A percentile compares a stretch with the other conserved stretches of the same genome.
Evolutionary conservation across 2,329 filamentous ascomycete genomes (phyloP).

Genomic region (Aspergillus uvarum): DNA sequence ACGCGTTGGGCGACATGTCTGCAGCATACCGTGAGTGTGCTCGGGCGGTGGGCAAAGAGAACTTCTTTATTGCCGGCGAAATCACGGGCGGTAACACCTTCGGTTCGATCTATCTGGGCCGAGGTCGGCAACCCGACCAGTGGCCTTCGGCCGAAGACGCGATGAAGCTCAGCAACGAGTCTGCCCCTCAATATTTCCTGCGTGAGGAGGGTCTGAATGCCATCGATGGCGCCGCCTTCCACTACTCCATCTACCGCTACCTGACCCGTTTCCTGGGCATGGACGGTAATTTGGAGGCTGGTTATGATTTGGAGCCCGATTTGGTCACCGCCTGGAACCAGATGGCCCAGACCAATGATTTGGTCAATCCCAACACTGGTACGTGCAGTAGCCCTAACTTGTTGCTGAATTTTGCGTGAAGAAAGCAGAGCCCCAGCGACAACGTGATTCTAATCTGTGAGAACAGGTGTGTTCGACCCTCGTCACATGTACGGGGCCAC

Average conservation of each 20-base stretch:
- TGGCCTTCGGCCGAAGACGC: conserved; percentile 47
- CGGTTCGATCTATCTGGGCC: conserved; percentile 60
- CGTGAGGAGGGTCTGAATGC: conserved; percentile 53
- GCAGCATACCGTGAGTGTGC: conserved; percentile 59
- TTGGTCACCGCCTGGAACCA: conserved; percentile 56
- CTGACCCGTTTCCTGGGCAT: conserved; percentile 60
- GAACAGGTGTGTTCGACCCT: conserved; percentile 53
- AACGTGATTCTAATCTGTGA: too few relatives aligned
- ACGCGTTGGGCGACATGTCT: conserved; percentile 59
- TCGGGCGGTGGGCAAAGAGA: conserved; percentile 54
- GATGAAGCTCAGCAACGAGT: conserved; percentile 47
- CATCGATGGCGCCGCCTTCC: conserved; percentile 60
- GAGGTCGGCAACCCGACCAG: conserved; percentile 58
- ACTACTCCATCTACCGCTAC: conserved; percentile 61
- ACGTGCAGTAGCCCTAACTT: background rate
- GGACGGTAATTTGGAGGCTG: conserved; percentile 55
- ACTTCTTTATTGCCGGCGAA: conserved; percentile 64
- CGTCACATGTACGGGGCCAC: conserved; percentile 63
- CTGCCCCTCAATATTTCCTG: conserved; percentile 48
- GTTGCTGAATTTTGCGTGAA: too few relatives aligned
- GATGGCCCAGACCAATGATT: conserved; percentile 58
- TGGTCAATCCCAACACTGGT: conserved; percentile 59
- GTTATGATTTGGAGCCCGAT: conserved; percentile 53
- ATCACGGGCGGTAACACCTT: conserved; percentile 62
- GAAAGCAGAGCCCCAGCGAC: too few relatives aligned